Evolutionary conservation across 2,329 filamentous ascomycete genomes (phyloP).

Genomic region (Colletotrichum sojae): DNA sequence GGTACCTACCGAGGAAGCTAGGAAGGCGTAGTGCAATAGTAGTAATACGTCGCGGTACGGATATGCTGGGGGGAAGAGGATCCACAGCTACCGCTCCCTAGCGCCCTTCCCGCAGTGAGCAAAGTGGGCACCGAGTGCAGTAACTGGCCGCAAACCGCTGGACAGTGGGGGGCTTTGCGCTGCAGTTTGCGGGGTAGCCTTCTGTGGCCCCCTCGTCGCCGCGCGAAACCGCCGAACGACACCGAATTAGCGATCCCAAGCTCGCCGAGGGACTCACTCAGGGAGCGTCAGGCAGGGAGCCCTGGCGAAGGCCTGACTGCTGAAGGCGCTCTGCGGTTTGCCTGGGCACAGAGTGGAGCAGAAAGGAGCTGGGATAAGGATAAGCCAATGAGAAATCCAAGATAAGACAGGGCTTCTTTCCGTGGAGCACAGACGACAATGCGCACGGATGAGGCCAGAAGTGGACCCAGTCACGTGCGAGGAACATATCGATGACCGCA

Average conservation of each 20-base stretch:
- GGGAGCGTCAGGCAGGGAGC: constrained; percentile 8
- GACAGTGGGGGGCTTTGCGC: constrained; percentile 17
- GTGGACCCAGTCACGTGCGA: constrained; percentile 24
- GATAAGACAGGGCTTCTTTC: constrained; percentile 6
- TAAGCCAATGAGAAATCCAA: not conserved
- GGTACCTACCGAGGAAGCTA: too few relatives aligned
- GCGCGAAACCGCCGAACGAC: constrained; percentile 36
- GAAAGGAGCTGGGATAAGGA: not conserved
- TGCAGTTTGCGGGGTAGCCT: constrained; percentile 38
- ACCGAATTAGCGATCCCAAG: constrained; percentile 19
- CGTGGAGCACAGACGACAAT: not conserved
- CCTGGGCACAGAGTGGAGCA: constrained; percentile 3
- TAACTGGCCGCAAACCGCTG: constrained; percentile 8
- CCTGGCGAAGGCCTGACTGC: not conserved
- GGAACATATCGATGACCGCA: constrained; percentile 16
- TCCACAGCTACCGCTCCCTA: constrained; percentile 33
- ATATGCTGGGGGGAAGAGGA: not conserved
- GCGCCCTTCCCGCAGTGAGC: constrained; percentile 18
- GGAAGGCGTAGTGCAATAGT: too few relatives aligned
- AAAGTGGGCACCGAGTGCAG: not conserved
- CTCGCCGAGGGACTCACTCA: constrained; percentile 5
- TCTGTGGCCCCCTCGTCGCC: constrained; percentile 2
- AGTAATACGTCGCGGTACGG: too few relatives aligned
- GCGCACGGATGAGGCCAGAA: constrained; percentile 8
- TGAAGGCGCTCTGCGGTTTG: not conserved